Evolutionary conservation across 176 grass and related monocot genomes (phyloP).

Genomic region (Hyparrhenia diplandra): DNA sequence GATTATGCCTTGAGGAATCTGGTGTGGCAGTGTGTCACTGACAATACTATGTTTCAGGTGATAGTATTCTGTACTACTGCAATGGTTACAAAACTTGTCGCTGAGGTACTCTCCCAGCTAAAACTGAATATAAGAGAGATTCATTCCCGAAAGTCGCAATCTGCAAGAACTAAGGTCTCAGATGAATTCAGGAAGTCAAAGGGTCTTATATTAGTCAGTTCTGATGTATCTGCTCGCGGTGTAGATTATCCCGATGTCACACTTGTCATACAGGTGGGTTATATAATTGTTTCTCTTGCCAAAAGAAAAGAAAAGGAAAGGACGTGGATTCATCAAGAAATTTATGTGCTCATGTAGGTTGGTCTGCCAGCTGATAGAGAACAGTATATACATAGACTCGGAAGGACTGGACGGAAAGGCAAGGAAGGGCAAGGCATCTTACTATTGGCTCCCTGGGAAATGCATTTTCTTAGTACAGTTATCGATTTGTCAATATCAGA

Average conservation of each 20-base stretch:
- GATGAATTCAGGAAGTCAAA: conserved; percentile 88
- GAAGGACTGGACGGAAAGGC: conserved; percentile 81
- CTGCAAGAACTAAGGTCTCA: conserved; percentile 82
- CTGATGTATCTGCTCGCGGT: conserved; percentile 92
- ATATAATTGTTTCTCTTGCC: not conserved
- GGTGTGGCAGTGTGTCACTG: not conserved
- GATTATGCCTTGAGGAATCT: conserved; percentile 2
- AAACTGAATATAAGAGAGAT: conserved; percentile 87
- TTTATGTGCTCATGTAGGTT: conserved; percentile 40
- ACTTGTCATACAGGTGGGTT: conserved; percentile 74
- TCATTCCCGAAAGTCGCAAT: conserved; percentile 85
- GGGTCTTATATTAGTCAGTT: conserved; percentile 89
- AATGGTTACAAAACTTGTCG: conserved; percentile 81
- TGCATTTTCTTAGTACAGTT: conserved; percentile 50
- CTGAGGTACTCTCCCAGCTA: conserved; percentile 63
- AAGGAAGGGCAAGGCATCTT: conserved; percentile 78
- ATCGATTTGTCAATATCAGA: conserved; percentile 74
- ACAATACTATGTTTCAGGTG: conserved; percentile 51
- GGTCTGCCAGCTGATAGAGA: conserved; percentile 76
- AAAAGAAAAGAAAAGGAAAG: not conserved
- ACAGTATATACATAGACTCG: conserved; percentile 95
- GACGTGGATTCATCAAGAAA: not conserved
- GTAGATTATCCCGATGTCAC: conserved; percentile 97
- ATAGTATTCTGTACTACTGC: conserved; percentile 98
- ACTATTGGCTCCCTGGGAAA: conserved; percentile 84